Evolutionary conservation across 2,329 filamentous ascomycete species (phyloP).

Genomic region (Verticillium alfalfae): DNA sequence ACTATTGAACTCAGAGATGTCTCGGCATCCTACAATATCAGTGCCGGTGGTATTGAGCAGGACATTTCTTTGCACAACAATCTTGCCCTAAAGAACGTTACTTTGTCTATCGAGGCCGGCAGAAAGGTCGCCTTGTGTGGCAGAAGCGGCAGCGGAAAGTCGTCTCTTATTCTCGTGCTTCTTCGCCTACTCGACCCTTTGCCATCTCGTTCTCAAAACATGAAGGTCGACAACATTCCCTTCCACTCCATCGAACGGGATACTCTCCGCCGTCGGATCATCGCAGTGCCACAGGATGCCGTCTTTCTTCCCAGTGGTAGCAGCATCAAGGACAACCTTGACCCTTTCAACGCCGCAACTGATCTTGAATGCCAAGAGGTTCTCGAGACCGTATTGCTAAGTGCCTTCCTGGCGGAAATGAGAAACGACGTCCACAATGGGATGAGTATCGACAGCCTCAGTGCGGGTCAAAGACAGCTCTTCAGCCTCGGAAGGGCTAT

Average conservation of each 20-base stretch:
- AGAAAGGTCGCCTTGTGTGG: conserved; percentile 18
- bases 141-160: conserved; percentile 26
- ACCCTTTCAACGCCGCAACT: conserved; percentile 20
- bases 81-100: conserved; percentile 8
- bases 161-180: conserved; percentile 24
- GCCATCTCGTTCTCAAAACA: conserved; percentile 9
- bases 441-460: conserved; percentile 39
- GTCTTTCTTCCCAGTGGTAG: conserved; percentile 35
- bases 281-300: conserved; percentile 41
- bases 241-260: conserved; percentile 28
- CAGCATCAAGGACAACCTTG: conserved; percentile 29
- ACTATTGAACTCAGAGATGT: conserved; percentile 11
- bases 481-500: conserved; percentile 54
- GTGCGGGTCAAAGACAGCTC: conserved; percentile 53
- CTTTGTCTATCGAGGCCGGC: conserved; percentile 6
- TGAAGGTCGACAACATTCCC: conserved; percentile 30
- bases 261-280: conserved; percentile 32
- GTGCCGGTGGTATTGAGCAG: background rate
- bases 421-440: conserved; percentile 17
- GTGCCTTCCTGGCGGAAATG: conserved; percentile 15
- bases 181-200: conserved; percentile 26
- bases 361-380: conserved; percentile 18
- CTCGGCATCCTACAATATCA: conserved; percentile 9
- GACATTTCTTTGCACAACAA: background rate
- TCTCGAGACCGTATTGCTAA: conserved; percentile 21